phyloP scores from a whole-genome alignment of 2,329 filamentous ascomycete genomes.

The Ophiocordyceps camponoti-floridani region DNA sequence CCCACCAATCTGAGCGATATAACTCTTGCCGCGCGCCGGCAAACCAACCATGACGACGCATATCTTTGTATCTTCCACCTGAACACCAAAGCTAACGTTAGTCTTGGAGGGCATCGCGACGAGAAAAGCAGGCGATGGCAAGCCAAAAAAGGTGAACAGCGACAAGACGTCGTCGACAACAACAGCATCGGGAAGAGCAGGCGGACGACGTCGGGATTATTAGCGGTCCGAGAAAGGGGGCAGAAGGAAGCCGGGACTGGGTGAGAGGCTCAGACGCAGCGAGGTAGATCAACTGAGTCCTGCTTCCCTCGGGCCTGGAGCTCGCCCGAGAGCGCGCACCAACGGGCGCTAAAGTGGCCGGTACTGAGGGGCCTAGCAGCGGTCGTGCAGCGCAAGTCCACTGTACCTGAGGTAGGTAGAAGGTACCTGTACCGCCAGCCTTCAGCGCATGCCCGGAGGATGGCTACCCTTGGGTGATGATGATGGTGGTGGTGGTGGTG shows the following conservation, averaged over 20 bases:
- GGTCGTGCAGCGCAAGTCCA: no score
- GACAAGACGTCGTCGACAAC: conserved; percentile 2
- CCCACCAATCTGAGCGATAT: conserved; percentile 91
- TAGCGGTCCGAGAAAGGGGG: not conserved
- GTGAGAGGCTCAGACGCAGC: not conserved
- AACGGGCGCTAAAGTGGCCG: not conserved
- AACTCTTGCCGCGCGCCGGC: conserved; percentile 87
- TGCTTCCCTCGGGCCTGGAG: not conserved
- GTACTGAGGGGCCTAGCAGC: no score
- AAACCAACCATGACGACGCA: conserved; percentile 98
- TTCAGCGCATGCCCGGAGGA: no score
- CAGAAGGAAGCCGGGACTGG: not conserved
- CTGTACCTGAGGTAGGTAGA: no score
- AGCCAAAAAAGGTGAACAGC: not conserved
- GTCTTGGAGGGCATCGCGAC: conserved; percentile 23
- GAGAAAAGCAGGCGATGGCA: conserved; percentile 3
- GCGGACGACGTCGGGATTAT: not conserved
- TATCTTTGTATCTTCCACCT: conserved; percentile 91
- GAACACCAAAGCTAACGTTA: conserved; percentile 52
- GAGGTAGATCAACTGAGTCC: not conserved
- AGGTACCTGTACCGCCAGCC: no score
- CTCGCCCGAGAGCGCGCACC: not conserved
- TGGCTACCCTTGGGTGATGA: no score
- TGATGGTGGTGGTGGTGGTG: no score
- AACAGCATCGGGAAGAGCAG: not conserved